A percentile compares a stretch with the other conserved stretches of the same genome.
Conservation (phyloP, 2,329 filamentous ascomycete species). For the Diplodia seriata region DNA sequence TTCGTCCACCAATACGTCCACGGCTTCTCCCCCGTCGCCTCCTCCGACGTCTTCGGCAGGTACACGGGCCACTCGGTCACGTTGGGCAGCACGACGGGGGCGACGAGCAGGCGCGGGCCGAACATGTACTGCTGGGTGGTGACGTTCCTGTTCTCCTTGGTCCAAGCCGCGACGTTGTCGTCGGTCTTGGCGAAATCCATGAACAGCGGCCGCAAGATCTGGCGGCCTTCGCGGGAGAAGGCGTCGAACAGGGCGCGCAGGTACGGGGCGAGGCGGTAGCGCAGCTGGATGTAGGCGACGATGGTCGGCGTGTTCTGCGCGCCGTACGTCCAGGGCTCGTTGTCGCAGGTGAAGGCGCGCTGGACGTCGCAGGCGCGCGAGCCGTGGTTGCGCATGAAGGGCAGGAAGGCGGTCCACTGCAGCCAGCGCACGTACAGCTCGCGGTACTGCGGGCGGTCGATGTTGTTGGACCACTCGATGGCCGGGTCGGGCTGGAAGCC, state of each 20-base stretch:
- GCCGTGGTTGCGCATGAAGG: constrained; percentile 45
- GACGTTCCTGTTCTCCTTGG: constrained; percentile 42
- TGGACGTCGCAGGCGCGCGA: constrained; percentile 40
- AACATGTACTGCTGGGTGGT: constrained; percentile 53
- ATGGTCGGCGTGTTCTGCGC: constrained; percentile 40
- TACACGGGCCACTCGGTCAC: constrained; percentile 49
- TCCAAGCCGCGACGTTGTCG: constrained; percentile 37
- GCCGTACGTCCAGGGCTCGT: constrained; percentile 45
- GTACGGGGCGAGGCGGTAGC: constrained; percentile 42
- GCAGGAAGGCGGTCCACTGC: constrained; percentile 44
- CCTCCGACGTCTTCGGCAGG: constrained; percentile 41
- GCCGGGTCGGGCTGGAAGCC: constrained; percentile 45
- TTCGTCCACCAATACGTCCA: constrained; percentile 55
- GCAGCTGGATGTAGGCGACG: constrained; percentile 41
- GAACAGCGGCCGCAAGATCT: constrained; percentile 50
- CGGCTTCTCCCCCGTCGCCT: constrained; percentile 38
- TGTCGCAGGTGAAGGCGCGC: constrained; percentile 47
- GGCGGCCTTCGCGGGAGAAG: constrained; percentile 44
- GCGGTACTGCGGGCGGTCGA: constrained; percentile 41
- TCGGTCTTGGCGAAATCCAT: constrained; percentile 49
- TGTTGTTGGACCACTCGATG: constrained; percentile 44
- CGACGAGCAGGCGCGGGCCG: constrained; percentile 47
- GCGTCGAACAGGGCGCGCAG: constrained; percentile 44
- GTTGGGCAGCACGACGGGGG: constrained; percentile 47
- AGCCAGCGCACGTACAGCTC: constrained; percentile 44